Percentiles rank a stretch among this genome's conserved stretches.
phyloP scores from a whole-genome alignment of 768 basidiomycete genomes.

The Leccinum incarnatum region DNA sequence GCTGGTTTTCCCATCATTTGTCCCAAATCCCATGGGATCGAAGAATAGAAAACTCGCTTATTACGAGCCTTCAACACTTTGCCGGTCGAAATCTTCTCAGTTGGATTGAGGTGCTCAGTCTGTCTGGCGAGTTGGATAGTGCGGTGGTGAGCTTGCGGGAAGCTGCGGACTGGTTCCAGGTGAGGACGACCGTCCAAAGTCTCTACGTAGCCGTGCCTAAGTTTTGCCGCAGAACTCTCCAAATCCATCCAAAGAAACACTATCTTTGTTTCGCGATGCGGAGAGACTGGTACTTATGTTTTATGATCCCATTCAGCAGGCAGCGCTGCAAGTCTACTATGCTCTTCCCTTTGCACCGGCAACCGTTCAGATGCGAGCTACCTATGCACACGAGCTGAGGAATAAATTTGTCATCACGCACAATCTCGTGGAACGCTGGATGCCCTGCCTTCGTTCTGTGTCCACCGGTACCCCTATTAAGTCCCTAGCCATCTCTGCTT shows the following conservation, averaged over 20 bases:
- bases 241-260: constrained; percentile 4
- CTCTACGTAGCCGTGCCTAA: neutral
- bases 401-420: constrained; percentile 10
- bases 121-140: constrained; percentile 16
- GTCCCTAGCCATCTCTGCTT: constrained; percentile 18
- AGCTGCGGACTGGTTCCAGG: constrained; percentile 14
- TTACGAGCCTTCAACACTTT: constrained; percentile 11
- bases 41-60: constrained; percentile 2
- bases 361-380: constrained; percentile 7
- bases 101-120: constrained; percentile 22
- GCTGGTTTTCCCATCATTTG: constrained; percentile 20
- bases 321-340: constrained; percentile 18
- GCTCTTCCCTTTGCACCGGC: constrained; percentile 12
- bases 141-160: constrained; percentile 13
- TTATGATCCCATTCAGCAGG: constrained; percentile 19
- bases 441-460: constrained; percentile 12
- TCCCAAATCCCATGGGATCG: constrained; percentile 9
- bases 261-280: constrained; percentile 14
- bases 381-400: constrained; percentile 9
- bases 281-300: constrained; percentile 19
- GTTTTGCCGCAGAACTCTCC: constrained; percentile 6
- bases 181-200: neutral
- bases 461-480: constrained; percentile 4
- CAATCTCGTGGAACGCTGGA: constrained; percentile 16
- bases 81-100: constrained; percentile 8